Percentiles rank a stretch among this genome's conserved stretches.
Evolutionary conservation across 2,329 filamentous ascomycete genomes (phyloP).

Genomic region (Colletotrichum tabaci): DNA sequence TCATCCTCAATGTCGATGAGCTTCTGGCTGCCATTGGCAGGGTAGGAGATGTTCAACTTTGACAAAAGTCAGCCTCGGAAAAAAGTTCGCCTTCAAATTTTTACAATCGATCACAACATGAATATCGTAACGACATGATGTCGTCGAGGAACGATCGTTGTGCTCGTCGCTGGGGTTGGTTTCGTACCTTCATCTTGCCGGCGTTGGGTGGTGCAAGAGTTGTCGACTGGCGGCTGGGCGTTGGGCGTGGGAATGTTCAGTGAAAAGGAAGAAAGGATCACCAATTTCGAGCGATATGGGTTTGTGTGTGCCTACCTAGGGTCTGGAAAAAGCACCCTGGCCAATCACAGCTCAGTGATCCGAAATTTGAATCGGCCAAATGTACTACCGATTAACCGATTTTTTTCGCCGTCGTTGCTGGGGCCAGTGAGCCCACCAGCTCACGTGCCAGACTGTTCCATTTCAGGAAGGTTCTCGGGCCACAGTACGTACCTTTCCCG

Average conservation of each 20-base stretch:
- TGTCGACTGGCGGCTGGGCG: conserved; percentile 57
- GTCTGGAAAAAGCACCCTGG: conserved; percentile 46
- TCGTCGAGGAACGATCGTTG: not conserved
- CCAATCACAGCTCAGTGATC: conserved; percentile 51
- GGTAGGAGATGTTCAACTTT: conserved; percentile 82
- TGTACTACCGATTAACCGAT: conserved; percentile 2
- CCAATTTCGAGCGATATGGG: conserved; percentile 53
- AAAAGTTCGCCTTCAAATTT: conserved; percentile 13
- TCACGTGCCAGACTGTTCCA: conserved; percentile 24
- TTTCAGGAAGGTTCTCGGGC: conserved; percentile 1
- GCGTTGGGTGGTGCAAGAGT: conserved; percentile 62
- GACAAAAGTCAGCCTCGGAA: conserved; percentile 51
- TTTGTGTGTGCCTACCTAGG: conserved; percentile 57
- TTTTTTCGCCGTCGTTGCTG: not conserved
- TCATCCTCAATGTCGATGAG: conserved; percentile 99
- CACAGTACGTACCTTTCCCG: not conserved
- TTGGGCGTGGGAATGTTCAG: conserved; percentile 52
- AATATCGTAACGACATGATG: not conserved
- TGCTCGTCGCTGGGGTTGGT: conserved; percentile 6
- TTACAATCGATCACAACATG: not conserved
- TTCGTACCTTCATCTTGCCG: conserved; percentile 65
- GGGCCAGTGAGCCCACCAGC: conserved; percentile 7
- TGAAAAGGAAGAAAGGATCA: conserved; percentile 45
- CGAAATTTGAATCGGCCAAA: conserved; percentile 13
- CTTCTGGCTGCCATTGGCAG: conserved; percentile 99